These are phyloP conservation scores for Tetrahymena malaccensis DNA, from an alignment of 73 alveolate species.

Conservation along the genomic window DNA sequence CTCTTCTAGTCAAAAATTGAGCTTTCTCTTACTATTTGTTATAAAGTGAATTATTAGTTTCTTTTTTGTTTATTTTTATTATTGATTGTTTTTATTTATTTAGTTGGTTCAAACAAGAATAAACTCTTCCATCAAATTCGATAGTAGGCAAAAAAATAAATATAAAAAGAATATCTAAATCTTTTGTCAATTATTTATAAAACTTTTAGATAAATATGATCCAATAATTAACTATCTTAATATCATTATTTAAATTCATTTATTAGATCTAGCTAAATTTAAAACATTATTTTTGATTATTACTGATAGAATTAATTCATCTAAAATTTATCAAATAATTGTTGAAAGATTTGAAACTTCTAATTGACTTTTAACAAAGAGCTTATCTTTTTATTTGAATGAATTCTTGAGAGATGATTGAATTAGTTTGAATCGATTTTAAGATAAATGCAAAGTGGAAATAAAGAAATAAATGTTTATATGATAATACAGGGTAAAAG, in stretches of 20 bases:
- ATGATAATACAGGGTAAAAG: constrained; percentile 34
- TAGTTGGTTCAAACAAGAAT: neutral
- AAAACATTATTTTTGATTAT: neutral
- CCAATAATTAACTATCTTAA: neutral
- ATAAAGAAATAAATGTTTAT: neutral
- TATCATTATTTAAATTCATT: too few species aligned
- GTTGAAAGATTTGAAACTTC: neutral
- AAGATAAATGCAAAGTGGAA: neutral
- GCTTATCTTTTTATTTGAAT: neutral
- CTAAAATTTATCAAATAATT: neutral
- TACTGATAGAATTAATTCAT: neutral
- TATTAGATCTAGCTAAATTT: neutral
- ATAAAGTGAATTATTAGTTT: neutral
- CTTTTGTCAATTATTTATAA: neutral
- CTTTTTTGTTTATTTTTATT: neutral
- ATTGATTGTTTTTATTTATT: neutral
- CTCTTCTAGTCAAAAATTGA: constrained; percentile 25
- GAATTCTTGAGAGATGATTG: neutral
- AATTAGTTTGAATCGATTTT: neutral
- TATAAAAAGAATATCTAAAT: too few species aligned
- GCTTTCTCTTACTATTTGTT: constrained; percentile 7
- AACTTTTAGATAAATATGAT: neutral
- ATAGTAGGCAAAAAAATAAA: neutral
- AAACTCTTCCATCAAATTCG: neutral
- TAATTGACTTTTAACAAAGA: neutral